A percentile compares a stretch with the other conserved stretches of the same genome.
phyloP scores from a whole-genome alignment of 208 protist species.

The Wallacemonas sp. region DNA sequence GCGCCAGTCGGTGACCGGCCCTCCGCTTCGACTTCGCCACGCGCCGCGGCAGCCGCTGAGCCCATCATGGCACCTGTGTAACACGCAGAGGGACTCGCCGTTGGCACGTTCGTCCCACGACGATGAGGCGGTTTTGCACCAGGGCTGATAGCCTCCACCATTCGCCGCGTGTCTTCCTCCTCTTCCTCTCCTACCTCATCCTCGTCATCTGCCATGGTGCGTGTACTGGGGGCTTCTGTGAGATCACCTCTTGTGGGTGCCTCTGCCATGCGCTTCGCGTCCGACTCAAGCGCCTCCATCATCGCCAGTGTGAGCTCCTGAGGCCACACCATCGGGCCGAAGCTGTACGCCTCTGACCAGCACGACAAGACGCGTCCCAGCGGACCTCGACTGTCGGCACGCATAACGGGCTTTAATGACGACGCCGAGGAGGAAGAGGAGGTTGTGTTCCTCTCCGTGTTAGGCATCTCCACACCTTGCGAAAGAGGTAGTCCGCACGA shows the following conservation, averaged over 20 bases:
- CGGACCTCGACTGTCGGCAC: conserved; percentile 41
- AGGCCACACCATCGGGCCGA: conserved; percentile 27
- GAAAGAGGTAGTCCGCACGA: conserved; percentile 42
- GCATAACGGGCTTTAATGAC: not conserved
- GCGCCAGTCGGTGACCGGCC: no score
- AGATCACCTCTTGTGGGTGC: no score
- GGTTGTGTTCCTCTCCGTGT: no score
- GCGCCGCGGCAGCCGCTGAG: no score
- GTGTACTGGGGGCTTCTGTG: not conserved
- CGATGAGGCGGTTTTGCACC: not conserved
- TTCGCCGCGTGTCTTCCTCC: not conserved
- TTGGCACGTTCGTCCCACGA: not conserved
- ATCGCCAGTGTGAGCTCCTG: conserved; percentile 5
- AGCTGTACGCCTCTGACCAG: conserved; percentile 11
- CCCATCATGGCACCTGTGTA: no score
- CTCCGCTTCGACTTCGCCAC: not conserved
- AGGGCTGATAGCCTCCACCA: not conserved
- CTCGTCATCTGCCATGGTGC: not conserved
- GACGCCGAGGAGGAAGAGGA: not conserved
- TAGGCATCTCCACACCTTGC: conserved; percentile 5
- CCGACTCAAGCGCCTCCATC: not conserved
- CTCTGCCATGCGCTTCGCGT: not conserved
- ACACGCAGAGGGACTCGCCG: no score
- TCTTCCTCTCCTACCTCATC: not conserved
- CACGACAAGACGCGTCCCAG: conserved; percentile 34